These are phyloP conservation scores for Xylaria hypoxylon DNA, from an alignment of 2,329 filamentous ascomycete species.

Conservation along the genomic window DNA sequence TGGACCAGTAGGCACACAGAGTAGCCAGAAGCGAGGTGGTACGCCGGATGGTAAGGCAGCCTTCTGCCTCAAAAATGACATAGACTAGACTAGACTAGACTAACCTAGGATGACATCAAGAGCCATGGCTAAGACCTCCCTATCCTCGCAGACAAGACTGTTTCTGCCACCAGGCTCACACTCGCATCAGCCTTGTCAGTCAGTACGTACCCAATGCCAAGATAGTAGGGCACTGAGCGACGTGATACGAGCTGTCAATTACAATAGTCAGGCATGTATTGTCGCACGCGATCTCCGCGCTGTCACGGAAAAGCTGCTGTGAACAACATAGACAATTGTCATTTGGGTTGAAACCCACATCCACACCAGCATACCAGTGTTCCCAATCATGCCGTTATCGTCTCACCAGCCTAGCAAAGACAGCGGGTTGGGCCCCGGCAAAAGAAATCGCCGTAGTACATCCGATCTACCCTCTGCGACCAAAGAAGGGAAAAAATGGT, in stretches of 20 bases:
- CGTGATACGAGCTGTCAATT: slow-evolving; percentile 9
- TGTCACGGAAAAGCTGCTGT: slow-evolving; percentile 9
- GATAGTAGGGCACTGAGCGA: slow-evolving; percentile 7
- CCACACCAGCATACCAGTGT: slow-evolving; percentile 10
- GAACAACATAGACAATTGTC: not conserved
- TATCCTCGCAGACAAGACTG: not conserved
- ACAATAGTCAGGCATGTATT: slow-evolving; percentile 13
- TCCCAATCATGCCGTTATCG: slow-evolving; percentile 23
- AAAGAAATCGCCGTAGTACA: slow-evolving; percentile 29
- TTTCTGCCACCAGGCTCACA: slow-evolving; percentile 7
- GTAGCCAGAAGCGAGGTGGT: not conserved
- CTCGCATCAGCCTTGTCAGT: slow-evolving; percentile 21
- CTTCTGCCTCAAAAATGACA: slow-evolving; percentile 15
- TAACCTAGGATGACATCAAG: slow-evolving; percentile 27
- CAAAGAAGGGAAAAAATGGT: slow-evolving; percentile 35
- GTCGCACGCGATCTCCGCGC: slow-evolving; percentile 11
- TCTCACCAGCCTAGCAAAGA: slow-evolving; percentile 14
- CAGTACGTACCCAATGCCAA: slow-evolving; percentile 23
- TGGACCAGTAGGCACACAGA: not conserved
- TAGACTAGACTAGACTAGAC: too few species aligned
- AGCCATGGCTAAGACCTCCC: slow-evolving; percentile 22
- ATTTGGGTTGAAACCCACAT: slow-evolving; percentile 8
- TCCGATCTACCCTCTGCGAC: slow-evolving; percentile 21
- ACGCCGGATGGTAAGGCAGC: slow-evolving; percentile 29
- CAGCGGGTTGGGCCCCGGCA: slow-evolving; percentile 8